These are phyloP conservation scores for Zopfia rhizophila DNA, from an alignment of 2,329 filamentous ascomycete species.

Conservation along the genomic window DNA sequence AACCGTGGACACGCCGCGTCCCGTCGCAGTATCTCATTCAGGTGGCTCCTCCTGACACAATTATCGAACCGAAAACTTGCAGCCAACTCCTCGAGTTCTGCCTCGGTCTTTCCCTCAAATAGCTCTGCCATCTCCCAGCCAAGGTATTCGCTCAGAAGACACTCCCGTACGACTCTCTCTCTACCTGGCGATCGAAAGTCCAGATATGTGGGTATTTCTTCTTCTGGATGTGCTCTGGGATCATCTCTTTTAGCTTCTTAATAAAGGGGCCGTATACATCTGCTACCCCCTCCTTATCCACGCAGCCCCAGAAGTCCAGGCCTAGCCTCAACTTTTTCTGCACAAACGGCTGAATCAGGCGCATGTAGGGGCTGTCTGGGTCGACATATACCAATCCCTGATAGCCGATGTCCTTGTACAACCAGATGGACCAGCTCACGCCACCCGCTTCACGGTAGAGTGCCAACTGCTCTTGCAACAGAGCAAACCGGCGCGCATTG, in stretches of 20 bases:
- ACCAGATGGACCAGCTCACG: conserved; percentile 27
- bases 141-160: conserved; percentile 22
- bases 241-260: conserved; percentile 14
- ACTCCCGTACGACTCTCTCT: conserved; percentile 19
- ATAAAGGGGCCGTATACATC: conserved; percentile 25
- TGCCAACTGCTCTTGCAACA: conserved; percentile 21
- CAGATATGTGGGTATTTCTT: conserved; percentile 23
- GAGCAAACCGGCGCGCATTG: conserved; percentile 14
- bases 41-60: conserved; percentile 10
- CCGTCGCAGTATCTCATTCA: conserved; percentile 20
- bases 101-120: conserved; percentile 22
- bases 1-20: too few relatives aligned
- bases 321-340: conserved; percentile 23
- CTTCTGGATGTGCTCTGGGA: conserved; percentile 21
- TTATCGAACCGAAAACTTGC: conserved; percentile 20
- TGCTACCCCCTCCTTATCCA: conserved; percentile 17
- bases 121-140: conserved; percentile 20
- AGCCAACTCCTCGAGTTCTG: conserved; percentile 21
- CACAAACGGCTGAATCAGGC: conserved; percentile 23
- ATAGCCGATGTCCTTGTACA: conserved; percentile 28
- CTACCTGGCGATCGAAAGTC: conserved; percentile 17
- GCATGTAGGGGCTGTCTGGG: conserved; percentile 19
- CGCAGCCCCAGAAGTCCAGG: conserved; percentile 22
- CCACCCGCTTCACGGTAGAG: conserved; percentile 22
- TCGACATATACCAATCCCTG: conserved; percentile 26